Conservation (phyloP, 2,329 filamentous ascomycete genomes). For the Fusarium sp. region DNA sequence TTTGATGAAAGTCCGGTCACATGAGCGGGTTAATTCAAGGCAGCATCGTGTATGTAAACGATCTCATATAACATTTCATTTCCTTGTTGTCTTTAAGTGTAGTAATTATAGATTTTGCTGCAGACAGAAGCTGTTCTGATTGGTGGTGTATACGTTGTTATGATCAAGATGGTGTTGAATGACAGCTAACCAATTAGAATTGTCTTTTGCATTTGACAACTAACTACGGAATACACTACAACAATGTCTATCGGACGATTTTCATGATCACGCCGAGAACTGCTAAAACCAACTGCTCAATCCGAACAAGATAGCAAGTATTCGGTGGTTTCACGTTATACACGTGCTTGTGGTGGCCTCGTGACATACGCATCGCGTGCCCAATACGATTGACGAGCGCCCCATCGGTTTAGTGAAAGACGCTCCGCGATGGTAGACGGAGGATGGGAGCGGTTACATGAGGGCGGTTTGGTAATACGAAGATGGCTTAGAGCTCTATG, state of each 20-base stretch:
- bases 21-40: slow-evolving; percentile 8
- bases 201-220: not conserved
- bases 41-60: not conserved
- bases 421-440: not conserved
- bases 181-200: not conserved
- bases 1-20: slow-evolving; percentile 4
- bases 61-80: not conserved
- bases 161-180: not conserved
- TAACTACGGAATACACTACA: not conserved
- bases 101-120: not conserved
- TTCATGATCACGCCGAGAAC: not conserved
- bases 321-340: not conserved
- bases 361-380: not conserved
- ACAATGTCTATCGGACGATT: not conserved
- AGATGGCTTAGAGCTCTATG: not conserved
- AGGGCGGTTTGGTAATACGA: not conserved
- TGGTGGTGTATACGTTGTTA: not conserved
- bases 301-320: not conserved
- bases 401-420: not conserved
- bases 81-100: not conserved
- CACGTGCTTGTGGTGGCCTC: not conserved
- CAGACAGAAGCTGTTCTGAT: not conserved
- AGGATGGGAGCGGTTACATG: not conserved
- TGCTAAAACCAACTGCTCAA: too few species aligned
- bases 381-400: too few species aligned